phyloP scores from a whole-genome alignment of 768 basidiomycete species.

The Symmetrospora coprosmae region DNA sequence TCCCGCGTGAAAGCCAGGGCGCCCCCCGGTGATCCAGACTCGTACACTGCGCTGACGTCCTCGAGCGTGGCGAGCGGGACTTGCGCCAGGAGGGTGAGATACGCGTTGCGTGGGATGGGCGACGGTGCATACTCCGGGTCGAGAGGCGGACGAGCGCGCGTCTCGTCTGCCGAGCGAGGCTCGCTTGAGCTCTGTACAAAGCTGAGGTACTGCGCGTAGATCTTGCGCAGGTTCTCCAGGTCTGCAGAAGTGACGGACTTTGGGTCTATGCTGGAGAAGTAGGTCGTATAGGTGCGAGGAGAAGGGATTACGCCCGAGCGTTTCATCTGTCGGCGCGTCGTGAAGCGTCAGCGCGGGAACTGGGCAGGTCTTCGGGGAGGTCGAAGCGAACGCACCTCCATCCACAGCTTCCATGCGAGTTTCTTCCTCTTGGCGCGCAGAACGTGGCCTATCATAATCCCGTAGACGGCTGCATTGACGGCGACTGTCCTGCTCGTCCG shows the following conservation, averaged over 20 bases:
- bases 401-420: slow-evolving; percentile 2
- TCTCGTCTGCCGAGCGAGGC: too few relatives aligned
- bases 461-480: slow-evolving; percentile 2
- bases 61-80: not conserved
- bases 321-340: slow-evolving; percentile 1
- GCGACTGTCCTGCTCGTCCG: not conserved
- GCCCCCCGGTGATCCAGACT: not conserved
- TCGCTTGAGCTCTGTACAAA: too few relatives aligned
- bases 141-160: too few relatives aligned
- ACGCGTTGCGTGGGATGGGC: not conserved
- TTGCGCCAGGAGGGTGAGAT: not conserved
- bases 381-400: slow-evolving; percentile 4
- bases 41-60: not conserved
- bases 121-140: not conserved
- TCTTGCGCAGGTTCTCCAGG: not conserved
- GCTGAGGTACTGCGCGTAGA: slow-evolving; percentile 2
- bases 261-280: not conserved
- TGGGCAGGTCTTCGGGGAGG: too few relatives aligned
- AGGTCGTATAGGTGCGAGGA: slow-evolving; percentile 6
- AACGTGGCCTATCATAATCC: not conserved
- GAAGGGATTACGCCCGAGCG: not conserved
- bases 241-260: not conserved
- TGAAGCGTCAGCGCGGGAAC: not conserved
- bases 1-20: too few relatives aligned
- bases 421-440: not conserved